These are phyloP conservation scores for Leccinellum rugosiceps DNA, from an alignment of 768 basidiomycete genomes.

Conservation along the genomic window DNA sequence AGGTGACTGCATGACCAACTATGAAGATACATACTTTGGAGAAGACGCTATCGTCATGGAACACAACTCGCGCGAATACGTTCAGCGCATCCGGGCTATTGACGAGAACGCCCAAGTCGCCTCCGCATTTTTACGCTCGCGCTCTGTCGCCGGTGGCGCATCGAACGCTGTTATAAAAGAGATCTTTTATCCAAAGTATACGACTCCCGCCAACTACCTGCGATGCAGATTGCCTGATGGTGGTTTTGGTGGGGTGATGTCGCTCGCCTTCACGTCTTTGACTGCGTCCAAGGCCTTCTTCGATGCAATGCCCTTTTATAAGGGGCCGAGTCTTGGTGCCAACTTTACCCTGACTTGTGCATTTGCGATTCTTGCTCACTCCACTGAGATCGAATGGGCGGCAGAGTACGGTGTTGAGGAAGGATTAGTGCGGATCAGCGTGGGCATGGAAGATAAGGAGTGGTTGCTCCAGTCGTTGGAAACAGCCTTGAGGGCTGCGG, in stretches of 20 bases:
- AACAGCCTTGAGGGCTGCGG: constrained; percentile 68
- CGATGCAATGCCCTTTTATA: constrained; percentile 76
- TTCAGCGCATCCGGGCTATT: too few relatives aligned
- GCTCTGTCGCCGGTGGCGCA: too few relatives aligned
- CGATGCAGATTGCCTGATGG: constrained; percentile 50
- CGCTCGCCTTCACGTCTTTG: constrained; percentile 72
- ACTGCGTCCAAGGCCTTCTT: constrained; percentile 77
- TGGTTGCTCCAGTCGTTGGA: constrained; percentile 57
- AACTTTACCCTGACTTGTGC: constrained; percentile 96
- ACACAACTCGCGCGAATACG: too few relatives aligned
- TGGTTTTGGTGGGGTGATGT: constrained; percentile 74
- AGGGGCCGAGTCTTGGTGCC: constrained; percentile 91
- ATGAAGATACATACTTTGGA: too few relatives aligned
- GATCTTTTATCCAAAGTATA: constrained; percentile 89
- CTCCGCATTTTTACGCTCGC: too few relatives aligned
- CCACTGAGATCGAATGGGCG: constrained; percentile 88
- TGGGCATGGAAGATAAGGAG: constrained; percentile 80
- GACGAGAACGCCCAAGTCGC: too few relatives aligned
- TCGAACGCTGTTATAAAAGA: constrained; percentile 57
- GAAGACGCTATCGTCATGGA: too few relatives aligned
- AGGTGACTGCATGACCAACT: too few relatives aligned
- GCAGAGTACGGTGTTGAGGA: constrained; percentile 79
- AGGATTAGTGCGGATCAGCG: constrained; percentile 81
- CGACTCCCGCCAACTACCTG: constrained; percentile 68
- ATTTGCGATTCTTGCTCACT: constrained; percentile 91